Evolutionary conservation across 345 rosid species (phyloP), one percentile per base, ranked within the genome.

Genomic region (Lumnitzera racemosa): DNA sequence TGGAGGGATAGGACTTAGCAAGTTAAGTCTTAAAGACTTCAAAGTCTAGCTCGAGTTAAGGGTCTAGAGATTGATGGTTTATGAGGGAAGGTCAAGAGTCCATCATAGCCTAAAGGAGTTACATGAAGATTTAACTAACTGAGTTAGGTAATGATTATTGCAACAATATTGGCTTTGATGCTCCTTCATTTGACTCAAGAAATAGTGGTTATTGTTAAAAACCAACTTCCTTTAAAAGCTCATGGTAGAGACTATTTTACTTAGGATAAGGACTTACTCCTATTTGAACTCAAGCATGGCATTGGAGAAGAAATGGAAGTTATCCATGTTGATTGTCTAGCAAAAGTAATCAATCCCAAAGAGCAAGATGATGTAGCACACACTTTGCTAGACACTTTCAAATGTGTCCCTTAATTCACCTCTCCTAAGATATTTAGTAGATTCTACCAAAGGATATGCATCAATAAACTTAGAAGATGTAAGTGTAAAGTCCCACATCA

Each of bases 261-360:
- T 61, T 92, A 96, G 98, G 98, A 92, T 27, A 89, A 89, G 52
- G 96, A 92, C 71, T 89, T 96, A 10, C 86, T 92, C 72, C 96
- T 92, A 61, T 70, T 86, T 60, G 96, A 92, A 64, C 89, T 92
- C 58, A 92, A 92, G 74, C 94, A 92, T 47, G 98, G 98, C 14
- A 74, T 92, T 61, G 83, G 88, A 50, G 96, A 89, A 73, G 98
- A 89, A 61, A 70, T 80, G 29, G 98, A 92, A 72, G 91, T 92
- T 48, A 73, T 89, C 63, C 89, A 92, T 78, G 84, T 92, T 62
- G 98, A 96, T 67, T 79, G 86, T 55, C 81, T 92, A 48, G 83
- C 83, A 70, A 94, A 89, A 67, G 84, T 79, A 29, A 61, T 89
- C 25, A 86, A 83, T 15, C 65, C 69, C 0, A 59, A 52, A 2